phyloP scores from a whole-genome alignment of 2,329 filamentous ascomycete genomes.

The Cordyceps pruinosa region DNA sequence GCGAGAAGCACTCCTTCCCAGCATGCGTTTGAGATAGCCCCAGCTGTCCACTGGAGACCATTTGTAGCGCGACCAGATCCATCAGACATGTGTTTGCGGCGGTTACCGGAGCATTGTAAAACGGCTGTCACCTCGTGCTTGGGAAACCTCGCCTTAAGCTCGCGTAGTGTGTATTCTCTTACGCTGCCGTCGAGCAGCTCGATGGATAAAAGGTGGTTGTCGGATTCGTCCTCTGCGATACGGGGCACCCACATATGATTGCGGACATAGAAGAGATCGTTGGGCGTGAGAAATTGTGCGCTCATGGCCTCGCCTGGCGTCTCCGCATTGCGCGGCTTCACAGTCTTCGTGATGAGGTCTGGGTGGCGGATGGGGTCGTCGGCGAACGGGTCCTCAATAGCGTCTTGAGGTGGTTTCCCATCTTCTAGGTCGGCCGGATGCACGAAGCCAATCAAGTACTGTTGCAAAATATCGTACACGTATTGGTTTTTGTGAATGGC shows the following conservation, averaged over 20 bases:
- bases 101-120: slow-evolving; percentile 55
- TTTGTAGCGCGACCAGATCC: slow-evolving; percentile 40
- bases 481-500: slow-evolving; percentile 60
- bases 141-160: slow-evolving; percentile 46
- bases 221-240: slow-evolving; percentile 30
- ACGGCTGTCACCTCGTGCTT: slow-evolving; percentile 46
- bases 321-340: slow-evolving; percentile 55
- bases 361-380: slow-evolving; percentile 46
- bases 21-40: slow-evolving; percentile 53
- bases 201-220: slow-evolving; percentile 41
- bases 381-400: slow-evolving; percentile 55
- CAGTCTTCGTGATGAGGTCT: slow-evolving; percentile 43
- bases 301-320: slow-evolving; percentile 44
- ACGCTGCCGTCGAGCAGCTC: slow-evolving; percentile 54
- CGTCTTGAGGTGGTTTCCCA: slow-evolving; percentile 44
- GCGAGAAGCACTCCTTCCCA: slow-evolving; percentile 51
- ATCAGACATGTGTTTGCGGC: slow-evolving; percentile 51
- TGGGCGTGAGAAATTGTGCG: slow-evolving; percentile 46
- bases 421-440: slow-evolving; percentile 52
- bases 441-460: slow-evolving; percentile 57
- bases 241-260: slow-evolving; percentile 59
- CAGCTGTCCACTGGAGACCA: slow-evolving; percentile 52
- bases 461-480: slow-evolving; percentile 57
- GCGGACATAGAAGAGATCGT: slow-evolving; percentile 51
- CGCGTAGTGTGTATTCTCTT: slow-evolving; percentile 45